A percentile compares a stretch with the other conserved stretches of the same genome.
Conservation (phyloP, 139 green algal genomes). For the Coccomyxa sp. region DNA sequence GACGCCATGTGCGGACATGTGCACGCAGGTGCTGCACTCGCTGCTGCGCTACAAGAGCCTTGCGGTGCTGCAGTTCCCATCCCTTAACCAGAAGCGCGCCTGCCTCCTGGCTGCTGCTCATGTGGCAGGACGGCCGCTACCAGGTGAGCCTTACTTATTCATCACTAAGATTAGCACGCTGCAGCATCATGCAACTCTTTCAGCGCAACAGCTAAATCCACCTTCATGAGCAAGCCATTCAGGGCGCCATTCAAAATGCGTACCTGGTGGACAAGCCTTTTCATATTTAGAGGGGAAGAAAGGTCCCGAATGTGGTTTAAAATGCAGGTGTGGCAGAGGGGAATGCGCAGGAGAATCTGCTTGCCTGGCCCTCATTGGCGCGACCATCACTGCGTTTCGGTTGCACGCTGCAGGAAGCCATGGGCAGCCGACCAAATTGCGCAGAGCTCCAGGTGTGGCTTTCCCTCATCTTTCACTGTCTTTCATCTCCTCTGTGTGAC, state of each 20-base stretch:
- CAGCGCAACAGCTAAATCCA: not conserved
- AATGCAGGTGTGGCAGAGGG: slow-evolving; percentile 1
- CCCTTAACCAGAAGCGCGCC: slow-evolving; percentile 62
- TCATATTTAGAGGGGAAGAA: too few relatives aligned
- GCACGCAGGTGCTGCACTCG: slow-evolving; percentile 57
- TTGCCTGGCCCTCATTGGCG: not conserved
- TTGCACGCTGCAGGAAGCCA: not conserved
- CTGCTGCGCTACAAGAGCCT: slow-evolving; percentile 54
- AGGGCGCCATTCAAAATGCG: too few relatives aligned
- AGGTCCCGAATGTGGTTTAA: not conserved
- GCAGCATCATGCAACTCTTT: not conserved
- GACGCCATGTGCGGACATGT: too few relatives aligned
- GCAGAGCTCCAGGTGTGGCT: not conserved
- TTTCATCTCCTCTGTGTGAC: too few relatives aligned
- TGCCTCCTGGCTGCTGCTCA: slow-evolving; percentile 35
- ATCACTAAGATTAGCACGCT: slow-evolving; percentile 1
- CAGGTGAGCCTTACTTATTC: slow-evolving; percentile 7
- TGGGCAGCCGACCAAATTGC: not conserved
- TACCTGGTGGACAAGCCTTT: too few relatives aligned
- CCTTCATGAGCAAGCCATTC: not conserved
- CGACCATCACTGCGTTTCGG: not conserved
- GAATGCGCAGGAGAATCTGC: slow-evolving; percentile 5
- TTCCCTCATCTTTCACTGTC: too few relatives aligned
- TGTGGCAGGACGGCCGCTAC: slow-evolving; percentile 5
- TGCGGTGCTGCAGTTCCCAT: slow-evolving; percentile 44